These are phyloP conservation scores for Blastobotrys apis DNA, from an alignment of 1,139 yeast species.

Conservation along the genomic window DNA sequence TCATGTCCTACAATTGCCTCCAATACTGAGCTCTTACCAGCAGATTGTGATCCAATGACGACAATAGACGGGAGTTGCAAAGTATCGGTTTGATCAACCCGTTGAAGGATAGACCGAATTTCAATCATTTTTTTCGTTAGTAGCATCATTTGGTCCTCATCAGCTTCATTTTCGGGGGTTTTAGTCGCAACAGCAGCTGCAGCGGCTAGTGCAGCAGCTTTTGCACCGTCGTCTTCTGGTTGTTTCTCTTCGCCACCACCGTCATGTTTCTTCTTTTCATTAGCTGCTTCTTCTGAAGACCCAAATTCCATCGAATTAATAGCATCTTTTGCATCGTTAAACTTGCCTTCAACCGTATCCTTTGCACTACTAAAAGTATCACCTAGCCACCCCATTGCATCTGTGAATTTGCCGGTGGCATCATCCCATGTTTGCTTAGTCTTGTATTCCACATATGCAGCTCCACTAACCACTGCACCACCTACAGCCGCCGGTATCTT, in stretches of 20 bases:
- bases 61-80: conserved; percentile 89
- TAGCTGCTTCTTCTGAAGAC: conserved; percentile 12
- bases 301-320: conserved; percentile 11
- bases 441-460: conserved; percentile 86
- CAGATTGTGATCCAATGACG: conserved; percentile 94
- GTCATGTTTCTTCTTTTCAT: conserved; percentile 13
- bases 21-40: conserved; percentile 92
- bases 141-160: conserved; percentile 56
- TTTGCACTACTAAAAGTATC: conserved; percentile 33
- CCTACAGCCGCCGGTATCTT: conserved; percentile 69
- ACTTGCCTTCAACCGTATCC: conserved; percentile 21
- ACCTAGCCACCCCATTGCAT: conserved; percentile 53
- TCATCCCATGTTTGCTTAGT: conserved; percentile 79
- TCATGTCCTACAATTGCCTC: conserved; percentile 95
- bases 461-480: conserved; percentile 91
- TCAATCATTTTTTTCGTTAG: conserved; percentile 96
- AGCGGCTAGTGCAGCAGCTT: conserved; percentile 31
- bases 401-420: conserved; percentile 60
- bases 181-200: conserved; percentile 34
- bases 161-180: conserved; percentile 36
- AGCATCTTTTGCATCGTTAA: conserved; percentile 14
- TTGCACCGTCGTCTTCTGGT: conserved; percentile 22
- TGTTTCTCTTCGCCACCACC: too few species aligned
- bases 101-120: conserved; percentile 72
- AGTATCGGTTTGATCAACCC: conserved; percentile 72